Evolutionary conservation across 805 yeast species (phyloP).

Genomic region (Ogataea naganishii): DNA sequence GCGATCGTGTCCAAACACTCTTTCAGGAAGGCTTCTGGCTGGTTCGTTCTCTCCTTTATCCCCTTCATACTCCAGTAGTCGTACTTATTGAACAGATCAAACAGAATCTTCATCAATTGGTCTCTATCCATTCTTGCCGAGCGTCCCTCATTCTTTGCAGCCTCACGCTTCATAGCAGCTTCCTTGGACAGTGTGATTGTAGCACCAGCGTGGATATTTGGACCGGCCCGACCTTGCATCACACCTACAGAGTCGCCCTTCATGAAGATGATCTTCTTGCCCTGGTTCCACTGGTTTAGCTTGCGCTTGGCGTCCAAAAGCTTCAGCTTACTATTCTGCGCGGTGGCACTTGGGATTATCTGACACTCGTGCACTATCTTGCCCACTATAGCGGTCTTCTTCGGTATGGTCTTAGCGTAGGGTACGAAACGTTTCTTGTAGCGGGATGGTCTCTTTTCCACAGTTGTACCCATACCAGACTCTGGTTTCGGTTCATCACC

Average conservation of each 20-base stretch:
- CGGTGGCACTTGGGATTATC: slow-evolving; percentile 69
- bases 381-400: slow-evolving; percentile 77
- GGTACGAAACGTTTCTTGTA: slow-evolving; percentile 47
- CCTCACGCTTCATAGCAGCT: slow-evolving; percentile 44
- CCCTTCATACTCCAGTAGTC: slow-evolving; percentile 97
- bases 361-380: slow-evolving; percentile 90
- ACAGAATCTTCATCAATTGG: slow-evolving; percentile 80
- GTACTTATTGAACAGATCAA: slow-evolving; percentile 85
- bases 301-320: slow-evolving; percentile 35
- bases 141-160: slow-evolving; percentile 60
- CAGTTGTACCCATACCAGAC: slow-evolving; percentile 23
- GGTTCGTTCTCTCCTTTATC: slow-evolving; percentile 84
- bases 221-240: slow-evolving; percentile 78
- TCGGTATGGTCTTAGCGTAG: slow-evolving; percentile 80
- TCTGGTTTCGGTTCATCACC: slow-evolving; percentile 15
- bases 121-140: slow-evolving; percentile 92
- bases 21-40: slow-evolving; percentile 88
- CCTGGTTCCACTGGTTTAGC: slow-evolving; percentile 20
- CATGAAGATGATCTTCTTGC: slow-evolving; percentile 44
- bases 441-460: slow-evolving; percentile 6
- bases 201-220: slow-evolving; percentile 61
- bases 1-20: slow-evolving; percentile 90
- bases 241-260: slow-evolving; percentile 74
- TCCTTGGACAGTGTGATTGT: slow-evolving; percentile 62
- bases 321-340: slow-evolving; percentile 55